These are phyloP conservation scores for Cryptococcus sp. DNA, from an alignment of 1,284 basidiomycete species.

Conservation along the genomic window DNA sequence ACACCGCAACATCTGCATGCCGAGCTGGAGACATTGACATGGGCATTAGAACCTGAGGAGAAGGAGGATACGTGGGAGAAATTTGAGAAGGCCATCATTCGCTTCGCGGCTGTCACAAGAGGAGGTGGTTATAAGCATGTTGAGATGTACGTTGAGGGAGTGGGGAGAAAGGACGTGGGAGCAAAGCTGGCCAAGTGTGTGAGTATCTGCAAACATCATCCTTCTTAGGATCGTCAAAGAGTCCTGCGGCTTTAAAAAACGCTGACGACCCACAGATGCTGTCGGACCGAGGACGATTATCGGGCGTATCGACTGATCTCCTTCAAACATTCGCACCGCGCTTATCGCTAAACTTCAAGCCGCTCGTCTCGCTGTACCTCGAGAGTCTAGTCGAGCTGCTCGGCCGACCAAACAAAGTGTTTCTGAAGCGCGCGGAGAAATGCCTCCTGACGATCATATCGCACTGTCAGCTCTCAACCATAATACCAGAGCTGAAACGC, in stretches of 20 bases:
- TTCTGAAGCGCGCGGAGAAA: slow-evolving; percentile 55
- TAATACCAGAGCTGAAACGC: slow-evolving; percentile 49
- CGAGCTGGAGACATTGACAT: slow-evolving; percentile 45
- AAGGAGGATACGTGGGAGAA: slow-evolving; percentile 55
- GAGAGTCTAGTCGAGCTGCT: slow-evolving; percentile 55
- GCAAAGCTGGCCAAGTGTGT: slow-evolving; percentile 51
- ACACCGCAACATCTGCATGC: slow-evolving; percentile 44
- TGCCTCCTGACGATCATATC: slow-evolving; percentile 54
- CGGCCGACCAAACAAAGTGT: slow-evolving; percentile 58
- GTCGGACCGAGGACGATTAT: slow-evolving; percentile 57
- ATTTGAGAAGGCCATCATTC: slow-evolving; percentile 48
- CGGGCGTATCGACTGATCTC: slow-evolving; percentile 56
- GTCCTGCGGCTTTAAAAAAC: no score
- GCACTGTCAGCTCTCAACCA: slow-evolving; percentile 49
- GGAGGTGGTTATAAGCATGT: slow-evolving; percentile 54
- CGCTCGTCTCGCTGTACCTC: slow-evolving; percentile 54
- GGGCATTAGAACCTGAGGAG: slow-evolving; percentile 47
- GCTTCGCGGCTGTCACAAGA: slow-evolving; percentile 49
- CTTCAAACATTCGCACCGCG: slow-evolving; percentile 57
- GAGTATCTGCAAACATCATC: slow-evolving; percentile 18
- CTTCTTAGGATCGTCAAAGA: no score
- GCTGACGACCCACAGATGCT: slow-evolving; percentile 45
- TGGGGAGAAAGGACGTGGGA: slow-evolving; percentile 51
- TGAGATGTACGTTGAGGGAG: slow-evolving; percentile 43
- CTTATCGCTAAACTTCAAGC: slow-evolving; percentile 49